phyloP scores from a whole-genome alignment of 345 rosid genomes.

The Kandelia obovata region DNA sequence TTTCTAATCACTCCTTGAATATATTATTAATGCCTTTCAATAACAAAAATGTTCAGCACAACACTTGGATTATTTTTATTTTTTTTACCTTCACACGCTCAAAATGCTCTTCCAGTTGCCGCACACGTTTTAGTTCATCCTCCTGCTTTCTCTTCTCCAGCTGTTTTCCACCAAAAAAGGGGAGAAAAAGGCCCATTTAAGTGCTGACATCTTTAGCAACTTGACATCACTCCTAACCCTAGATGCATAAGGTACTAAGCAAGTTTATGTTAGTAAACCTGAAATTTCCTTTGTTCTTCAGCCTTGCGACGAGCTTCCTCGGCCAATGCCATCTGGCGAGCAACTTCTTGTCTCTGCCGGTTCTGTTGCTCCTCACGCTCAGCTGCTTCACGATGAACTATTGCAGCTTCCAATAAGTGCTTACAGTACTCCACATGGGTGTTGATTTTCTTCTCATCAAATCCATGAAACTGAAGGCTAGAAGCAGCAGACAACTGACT shows the following conservation, averaged over 20 bases:
- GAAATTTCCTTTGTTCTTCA: slow-evolving; percentile 88
- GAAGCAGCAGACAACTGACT: slow-evolving; percentile 88
- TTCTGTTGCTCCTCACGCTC: slow-evolving; percentile 89
- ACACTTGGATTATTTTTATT: neutral
- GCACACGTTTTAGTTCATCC: slow-evolving; percentile 77
- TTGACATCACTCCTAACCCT: neutral
- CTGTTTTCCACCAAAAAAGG: slow-evolving; percentile 37
- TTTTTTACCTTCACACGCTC: slow-evolving; percentile 70
- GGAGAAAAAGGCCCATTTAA: neutral
- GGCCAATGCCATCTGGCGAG: slow-evolving; percentile 93
- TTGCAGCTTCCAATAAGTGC: slow-evolving; percentile 87
- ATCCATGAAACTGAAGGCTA: slow-evolving; percentile 86
- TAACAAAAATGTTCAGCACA: neutral
- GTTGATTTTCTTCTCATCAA: slow-evolving; percentile 93
- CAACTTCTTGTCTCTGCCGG: slow-evolving; percentile 87
- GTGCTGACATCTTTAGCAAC: neutral
- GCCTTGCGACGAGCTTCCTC: slow-evolving; percentile 99
- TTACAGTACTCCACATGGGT: slow-evolving; percentile 97
- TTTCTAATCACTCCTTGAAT: neutral
- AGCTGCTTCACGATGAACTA: slow-evolving; percentile 91
- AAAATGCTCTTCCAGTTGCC: slow-evolving; percentile 86
- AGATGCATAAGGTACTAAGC: slow-evolving; percentile 4
- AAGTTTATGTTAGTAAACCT: slow-evolving; percentile 42
- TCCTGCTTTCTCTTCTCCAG: slow-evolving; percentile 92
- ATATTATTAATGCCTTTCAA: neutral